These are phyloP conservation scores for Debaryomyces nepalensis DNA, from an alignment of 1,139 yeast species.

Conservation along the genomic window DNA sequence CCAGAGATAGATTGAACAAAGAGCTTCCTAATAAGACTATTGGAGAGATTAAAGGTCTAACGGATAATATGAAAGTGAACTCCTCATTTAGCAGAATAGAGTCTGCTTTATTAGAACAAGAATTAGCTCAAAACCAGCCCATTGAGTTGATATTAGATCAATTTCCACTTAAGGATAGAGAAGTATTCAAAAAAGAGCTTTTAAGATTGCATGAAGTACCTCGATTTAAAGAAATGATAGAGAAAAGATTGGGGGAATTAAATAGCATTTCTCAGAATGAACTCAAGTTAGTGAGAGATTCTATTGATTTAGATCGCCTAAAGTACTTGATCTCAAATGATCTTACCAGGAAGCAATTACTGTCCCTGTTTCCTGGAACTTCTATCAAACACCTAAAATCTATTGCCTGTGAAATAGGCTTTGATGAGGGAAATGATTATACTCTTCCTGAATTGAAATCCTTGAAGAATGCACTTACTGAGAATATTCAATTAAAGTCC, in stretches of 20 bases:
- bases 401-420: constrained; percentile 12
- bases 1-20: constrained; percentile 6
- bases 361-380: constrained; percentile 15
- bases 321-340: constrained; percentile 17
- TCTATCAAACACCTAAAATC: constrained; percentile 12
- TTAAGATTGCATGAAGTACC: background rate
- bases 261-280: background rate
- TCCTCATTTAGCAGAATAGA: background rate
- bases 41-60: constrained; percentile 15
- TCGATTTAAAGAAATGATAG: background rate
- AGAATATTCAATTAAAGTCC: constrained; percentile 15
- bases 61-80: background rate
- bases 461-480: constrained; percentile 16
- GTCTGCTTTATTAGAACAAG: background rate
- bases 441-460: constrained; percentile 23
- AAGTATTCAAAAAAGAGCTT: background rate
- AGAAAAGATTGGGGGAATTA: constrained; percentile 1
- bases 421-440: constrained; percentile 14
- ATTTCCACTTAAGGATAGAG: constrained; percentile 5
- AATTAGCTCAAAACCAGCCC: background rate
- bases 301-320: constrained; percentile 11
- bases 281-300: constrained; percentile 1
- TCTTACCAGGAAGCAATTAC: constrained; percentile 16
- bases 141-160: constrained; percentile 4
- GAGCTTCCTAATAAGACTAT: constrained; percentile 20